Percentiles rank a stretch among this genome's conserved stretches.
phyloP scores from a whole-genome alignment of 495 filamentous ascomycete species.

The Schizothecium vesticola region DNA sequence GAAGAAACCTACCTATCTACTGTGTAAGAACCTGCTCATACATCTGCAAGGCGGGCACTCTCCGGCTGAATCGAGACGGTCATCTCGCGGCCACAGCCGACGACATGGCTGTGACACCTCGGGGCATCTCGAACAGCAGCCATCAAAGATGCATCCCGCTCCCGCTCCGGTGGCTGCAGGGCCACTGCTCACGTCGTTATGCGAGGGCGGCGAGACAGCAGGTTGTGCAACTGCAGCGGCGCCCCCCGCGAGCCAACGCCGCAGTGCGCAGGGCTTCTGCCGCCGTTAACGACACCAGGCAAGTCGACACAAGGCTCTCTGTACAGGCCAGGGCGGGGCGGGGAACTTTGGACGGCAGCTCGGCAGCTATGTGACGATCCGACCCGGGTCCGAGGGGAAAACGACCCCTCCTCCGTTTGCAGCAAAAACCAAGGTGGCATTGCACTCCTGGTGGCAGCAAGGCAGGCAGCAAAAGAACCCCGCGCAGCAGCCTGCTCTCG shows the following conservation, averaged over 20 bases:
- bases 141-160: background rate
- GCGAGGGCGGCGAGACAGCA: background rate
- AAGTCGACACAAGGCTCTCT: background rate
- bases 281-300: background rate
- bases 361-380: background rate
- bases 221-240: background rate
- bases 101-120: background rate
- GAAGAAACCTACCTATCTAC: background rate
- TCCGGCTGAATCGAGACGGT: background rate
- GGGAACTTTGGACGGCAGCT: background rate
- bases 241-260: background rate
- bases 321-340: background rate
- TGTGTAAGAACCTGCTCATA: background rate
- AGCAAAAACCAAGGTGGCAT: background rate
- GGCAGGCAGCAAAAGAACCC: background rate
- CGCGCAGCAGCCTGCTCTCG: background rate
- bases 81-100: background rate
- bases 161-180: background rate
- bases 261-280: background rate
- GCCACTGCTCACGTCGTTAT: background rate
- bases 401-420: background rate
- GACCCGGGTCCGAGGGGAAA: background rate
- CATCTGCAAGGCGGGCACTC: background rate
- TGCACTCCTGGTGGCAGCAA: background rate
- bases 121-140: background rate